These are phyloP conservation scores for Fraxinus latifolia DNA, from an alignment of 305 asterid species.

Conservation along the genomic window DNA sequence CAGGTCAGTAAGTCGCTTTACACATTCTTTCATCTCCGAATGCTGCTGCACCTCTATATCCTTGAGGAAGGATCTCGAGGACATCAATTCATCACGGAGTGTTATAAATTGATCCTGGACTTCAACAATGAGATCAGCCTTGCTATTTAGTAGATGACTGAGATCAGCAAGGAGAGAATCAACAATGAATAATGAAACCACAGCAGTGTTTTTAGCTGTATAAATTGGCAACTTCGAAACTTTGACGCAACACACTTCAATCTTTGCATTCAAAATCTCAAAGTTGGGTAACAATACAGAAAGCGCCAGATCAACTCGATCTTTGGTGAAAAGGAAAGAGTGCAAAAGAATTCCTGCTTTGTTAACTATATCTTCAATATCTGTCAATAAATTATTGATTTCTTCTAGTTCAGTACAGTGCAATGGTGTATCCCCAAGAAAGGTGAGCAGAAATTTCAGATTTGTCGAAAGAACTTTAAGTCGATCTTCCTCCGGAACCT, in stretches of 20 bases:
- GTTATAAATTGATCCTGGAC: neutral
- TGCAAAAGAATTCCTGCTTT: neutral
- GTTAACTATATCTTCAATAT: neutral
- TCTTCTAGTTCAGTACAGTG: neutral
- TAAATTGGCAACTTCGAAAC: neutral
- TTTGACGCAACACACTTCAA: neutral
- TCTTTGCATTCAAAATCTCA: neutral
- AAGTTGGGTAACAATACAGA: neutral
- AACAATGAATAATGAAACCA: neutral
- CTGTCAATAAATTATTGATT: neutral
- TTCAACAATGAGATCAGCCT: neutral
- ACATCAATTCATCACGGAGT: neutral
- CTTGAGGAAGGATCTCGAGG: neutral
- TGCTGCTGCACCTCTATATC: neutral
- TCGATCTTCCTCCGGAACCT: neutral
- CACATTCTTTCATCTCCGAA: neutral
- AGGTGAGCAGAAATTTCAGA: neutral
- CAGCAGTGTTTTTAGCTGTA: neutral
- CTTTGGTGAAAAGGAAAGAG: neutral
- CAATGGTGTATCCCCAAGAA: neutral
- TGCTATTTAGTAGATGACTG: neutral
- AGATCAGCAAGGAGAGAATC: neutral
- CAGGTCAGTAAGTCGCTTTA: neutral
- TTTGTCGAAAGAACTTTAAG: neutral
- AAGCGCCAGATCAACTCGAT: neutral